phyloP scores from a whole-genome alignment of 202 grass and related monocot genomes.

The Miscanthus sacchariflorus region DNA sequence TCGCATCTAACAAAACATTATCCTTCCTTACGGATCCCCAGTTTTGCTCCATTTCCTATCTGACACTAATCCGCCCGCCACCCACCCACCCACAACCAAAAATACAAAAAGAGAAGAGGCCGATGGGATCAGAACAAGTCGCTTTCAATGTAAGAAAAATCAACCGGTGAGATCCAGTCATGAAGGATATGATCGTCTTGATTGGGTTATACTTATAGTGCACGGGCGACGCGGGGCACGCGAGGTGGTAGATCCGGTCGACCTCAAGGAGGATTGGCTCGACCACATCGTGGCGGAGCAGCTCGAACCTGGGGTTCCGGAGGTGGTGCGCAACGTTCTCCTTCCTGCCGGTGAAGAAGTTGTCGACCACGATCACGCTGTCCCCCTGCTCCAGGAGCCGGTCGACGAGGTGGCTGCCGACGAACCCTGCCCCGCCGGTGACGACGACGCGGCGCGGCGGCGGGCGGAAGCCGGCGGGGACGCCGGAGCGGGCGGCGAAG shows the following conservation, averaged over 20 bases:
- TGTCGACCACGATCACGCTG: constrained; percentile 78
- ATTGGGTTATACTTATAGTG: constrained; percentile 93
- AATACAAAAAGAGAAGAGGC: not conserved
- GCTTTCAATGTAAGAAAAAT: constrained; percentile 36
- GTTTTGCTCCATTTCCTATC: constrained; percentile 29
- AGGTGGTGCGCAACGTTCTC: constrained; percentile 71
- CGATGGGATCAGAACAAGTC: constrained; percentile 28
- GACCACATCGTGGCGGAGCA: constrained; percentile 79
- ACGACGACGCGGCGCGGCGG: constrained; percentile 68
- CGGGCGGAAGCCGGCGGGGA: constrained; percentile 57
- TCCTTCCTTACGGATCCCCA: constrained; percentile 4
- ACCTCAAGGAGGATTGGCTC: constrained; percentile 88
- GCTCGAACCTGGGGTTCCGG: constrained; percentile 73
- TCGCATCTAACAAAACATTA: not conserved
- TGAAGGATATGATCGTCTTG: constrained; percentile 86
- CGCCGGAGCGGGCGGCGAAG: constrained; percentile 36
- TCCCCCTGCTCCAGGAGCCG: constrained; percentile 62
- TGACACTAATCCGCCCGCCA: not conserved
- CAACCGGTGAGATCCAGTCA: constrained; percentile 44
- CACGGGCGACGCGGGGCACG: constrained; percentile 83
- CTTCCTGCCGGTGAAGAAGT: constrained; percentile 80
- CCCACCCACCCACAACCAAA: not conserved
- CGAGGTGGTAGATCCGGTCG: constrained; percentile 93
- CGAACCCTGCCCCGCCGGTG: constrained; percentile 73
- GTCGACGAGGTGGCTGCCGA: constrained; percentile 81